Evolutionary conservation across 108 stramenopile genomes (phyloP).

Genomic region (Skeletonema costatum): DNA sequence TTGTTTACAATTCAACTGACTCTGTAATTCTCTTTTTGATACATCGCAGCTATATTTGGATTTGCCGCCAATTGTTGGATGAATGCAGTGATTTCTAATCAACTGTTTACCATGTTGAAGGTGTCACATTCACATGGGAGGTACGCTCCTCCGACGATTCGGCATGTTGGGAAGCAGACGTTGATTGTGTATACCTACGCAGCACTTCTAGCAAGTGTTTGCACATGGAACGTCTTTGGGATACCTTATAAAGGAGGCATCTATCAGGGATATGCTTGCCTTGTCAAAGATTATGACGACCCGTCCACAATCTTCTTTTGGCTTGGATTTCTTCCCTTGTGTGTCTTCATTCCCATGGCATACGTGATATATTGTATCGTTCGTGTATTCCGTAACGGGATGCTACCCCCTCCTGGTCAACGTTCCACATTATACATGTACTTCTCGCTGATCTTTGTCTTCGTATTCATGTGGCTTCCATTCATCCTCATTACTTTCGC

Average conservation of each 20-base stretch:
- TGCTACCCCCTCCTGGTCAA: constrained; percentile 8
- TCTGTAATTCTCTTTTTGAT: no score
- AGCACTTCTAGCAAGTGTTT: not conserved
- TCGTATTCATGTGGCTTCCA: constrained; percentile 12
- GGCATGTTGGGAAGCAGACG: not conserved
- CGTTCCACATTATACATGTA: constrained; percentile 6
- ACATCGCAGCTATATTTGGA: not conserved
- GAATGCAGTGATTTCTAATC: constrained; percentile 31
- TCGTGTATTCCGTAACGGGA: not conserved
- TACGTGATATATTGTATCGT: not conserved
- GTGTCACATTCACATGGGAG: constrained; percentile 3
- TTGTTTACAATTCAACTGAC: no score
- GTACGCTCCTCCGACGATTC: constrained; percentile 16
- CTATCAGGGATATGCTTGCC: not conserved
- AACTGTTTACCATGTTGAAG: constrained; percentile 12
- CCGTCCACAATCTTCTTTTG: constrained; percentile 8
- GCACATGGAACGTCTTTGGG: constrained; percentile 5
- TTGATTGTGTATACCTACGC: constrained; percentile 16
- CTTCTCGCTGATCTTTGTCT: constrained; percentile 15
- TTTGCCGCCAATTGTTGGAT: constrained; percentile 30
- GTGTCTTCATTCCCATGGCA: not conserved
- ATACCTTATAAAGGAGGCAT: not conserved
- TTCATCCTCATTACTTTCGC: constrained; percentile 7
- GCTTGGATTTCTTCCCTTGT: not conserved
- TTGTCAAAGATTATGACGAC: constrained; percentile 8